Base-by-base conservation (phyloP, 148 eudicot species). In the Rhododendron simsii region DNA sequence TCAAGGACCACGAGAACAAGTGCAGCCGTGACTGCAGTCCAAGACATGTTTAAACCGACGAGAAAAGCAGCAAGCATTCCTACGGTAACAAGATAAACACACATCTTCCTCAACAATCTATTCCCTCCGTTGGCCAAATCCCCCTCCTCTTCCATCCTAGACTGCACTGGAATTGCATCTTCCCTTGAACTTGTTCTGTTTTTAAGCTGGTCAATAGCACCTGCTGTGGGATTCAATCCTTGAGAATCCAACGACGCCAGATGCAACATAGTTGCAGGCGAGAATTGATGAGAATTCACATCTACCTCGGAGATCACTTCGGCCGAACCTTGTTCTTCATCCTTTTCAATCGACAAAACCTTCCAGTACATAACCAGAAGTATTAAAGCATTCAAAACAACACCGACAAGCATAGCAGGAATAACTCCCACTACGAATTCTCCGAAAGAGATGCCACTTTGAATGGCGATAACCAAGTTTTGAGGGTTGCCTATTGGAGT, bases 21-120 rank as follows among this genome's bases (percentile, higher is more conserved):
- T 8, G 98, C 98, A 20, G 96, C 93, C 26, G 96, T 93, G 65
- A 95, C 83, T 7, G 96, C 96, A 55, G 95, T 92, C 98, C 98
- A 95, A 3, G 98, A 95, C 98, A 95, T 93, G 81, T 95, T 90
- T 59, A 95, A 82, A 79, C 95, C 98, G 74, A 82, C 63, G 12
- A 95, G 87, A 87, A 93, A 86, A 59, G 94, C 90, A 44, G 91
- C 26, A 37, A 95, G 75, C 98, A 95, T 95, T 75, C 98, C 98
- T 41, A 89, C 2, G 9, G 94, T 92, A 69, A 95, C 85, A 82
- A 86, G 88, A 92, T 93, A 95, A 77, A 95, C 98, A 87, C 96
- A 78, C 13, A 83, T 80, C 90, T 95, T 95, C 98, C 96, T 92
- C n/a, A 89, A 53, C 33, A 87, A 53, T 78, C 89, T 89, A 84